A percentile compares a stretch with the other conserved stretches of the same genome.
Evolutionary conservation across 129 eudicot species (phyloP).

Genomic region (Artemisia tridentata): DNA sequence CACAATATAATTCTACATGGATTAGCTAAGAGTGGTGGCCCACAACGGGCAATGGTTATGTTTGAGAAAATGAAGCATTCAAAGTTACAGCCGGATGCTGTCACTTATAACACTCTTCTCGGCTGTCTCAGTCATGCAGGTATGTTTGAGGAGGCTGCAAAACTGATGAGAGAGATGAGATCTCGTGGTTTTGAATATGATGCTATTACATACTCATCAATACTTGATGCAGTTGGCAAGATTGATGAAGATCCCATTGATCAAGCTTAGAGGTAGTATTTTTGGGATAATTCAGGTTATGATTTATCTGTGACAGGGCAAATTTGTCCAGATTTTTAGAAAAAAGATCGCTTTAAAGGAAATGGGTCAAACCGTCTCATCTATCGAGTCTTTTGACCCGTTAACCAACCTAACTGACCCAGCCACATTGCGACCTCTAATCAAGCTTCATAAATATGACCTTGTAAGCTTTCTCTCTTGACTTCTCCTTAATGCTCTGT

Average conservation of each 20-base stretch:
- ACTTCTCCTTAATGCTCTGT: not conserved
- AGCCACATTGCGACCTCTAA: too few species aligned
- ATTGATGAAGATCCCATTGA: constrained; percentile 53
- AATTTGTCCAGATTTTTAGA: not conserved
- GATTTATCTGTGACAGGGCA: not conserved
- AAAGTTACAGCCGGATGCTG: constrained; percentile 66
- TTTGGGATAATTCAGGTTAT: not conserved
- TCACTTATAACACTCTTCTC: constrained; percentile 84
- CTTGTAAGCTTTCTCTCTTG: constrained; percentile 13
- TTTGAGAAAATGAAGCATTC: constrained; percentile 67
- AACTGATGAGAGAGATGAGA: constrained; percentile 84
- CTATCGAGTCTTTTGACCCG: too few species aligned
- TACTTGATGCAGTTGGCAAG: constrained; percentile 92
- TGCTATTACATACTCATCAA: constrained; percentile 75
- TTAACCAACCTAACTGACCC: too few species aligned
- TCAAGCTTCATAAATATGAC: constrained; percentile 25
- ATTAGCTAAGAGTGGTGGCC: constrained; percentile 75
- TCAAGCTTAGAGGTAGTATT: constrained; percentile 12
- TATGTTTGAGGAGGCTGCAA: constrained; percentile 96
- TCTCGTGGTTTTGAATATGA: constrained; percentile 73
- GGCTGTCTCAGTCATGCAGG: constrained; percentile 95
- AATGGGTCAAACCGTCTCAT: not conserved
- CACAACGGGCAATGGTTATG: constrained; percentile 66
- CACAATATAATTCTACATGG: constrained; percentile 82
- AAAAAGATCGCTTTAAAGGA: not conserved